A percentile compares a stretch with the other conserved stretches of the same genome.
Conservation (phyloP, 75 land plant species). For the Ceratopteris richardii region DNA sequence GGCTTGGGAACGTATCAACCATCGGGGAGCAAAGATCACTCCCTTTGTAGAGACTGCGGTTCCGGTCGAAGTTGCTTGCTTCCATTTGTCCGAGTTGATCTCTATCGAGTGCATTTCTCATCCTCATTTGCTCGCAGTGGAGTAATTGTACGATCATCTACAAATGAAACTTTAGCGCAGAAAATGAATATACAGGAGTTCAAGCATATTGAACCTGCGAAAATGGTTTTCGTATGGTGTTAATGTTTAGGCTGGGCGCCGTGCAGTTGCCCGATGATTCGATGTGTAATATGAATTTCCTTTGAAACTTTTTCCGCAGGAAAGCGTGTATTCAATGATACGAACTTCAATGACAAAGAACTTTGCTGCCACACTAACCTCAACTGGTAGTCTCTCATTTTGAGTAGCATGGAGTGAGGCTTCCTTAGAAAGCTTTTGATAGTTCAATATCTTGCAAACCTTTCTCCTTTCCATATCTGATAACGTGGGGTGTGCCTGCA, state of each 20-base stretch:
- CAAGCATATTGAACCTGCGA: no score
- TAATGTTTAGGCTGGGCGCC: no score
- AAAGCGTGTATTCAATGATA: no score
- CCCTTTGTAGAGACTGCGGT: slow-evolving; percentile 46
- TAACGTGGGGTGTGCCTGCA: slow-evolving; percentile 10
- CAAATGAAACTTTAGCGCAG: neutral
- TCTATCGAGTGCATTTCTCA: slow-evolving; percentile 57
- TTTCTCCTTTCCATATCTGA: slow-evolving; percentile 2
- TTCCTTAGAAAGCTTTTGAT: slow-evolving; percentile 11
- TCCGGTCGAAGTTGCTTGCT: neutral
- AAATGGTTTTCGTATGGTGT: no score
- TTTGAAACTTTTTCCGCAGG: no score
- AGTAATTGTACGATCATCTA: slow-evolving; percentile 69
- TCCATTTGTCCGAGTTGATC: slow-evolving; percentile 8
- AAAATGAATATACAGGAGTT: no score
- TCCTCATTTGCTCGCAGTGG: slow-evolving; percentile 83
- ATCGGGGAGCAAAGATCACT: slow-evolving; percentile 14
- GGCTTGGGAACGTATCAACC: slow-evolving; percentile 82
- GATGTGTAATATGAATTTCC: no score
- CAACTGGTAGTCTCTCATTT: slow-evolving; percentile 10
- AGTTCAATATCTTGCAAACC: slow-evolving; percentile 13
- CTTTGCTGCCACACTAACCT: slow-evolving; percentile 14
- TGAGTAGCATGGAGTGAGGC: slow-evolving; percentile 15
- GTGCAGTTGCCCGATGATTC: no score
- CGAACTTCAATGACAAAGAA: no score